Evolutionary conservation across 257 asterid species (phyloP), one percentile per base, ranked within the genome.

Genomic region (Plectranthus barbatus): DNA sequence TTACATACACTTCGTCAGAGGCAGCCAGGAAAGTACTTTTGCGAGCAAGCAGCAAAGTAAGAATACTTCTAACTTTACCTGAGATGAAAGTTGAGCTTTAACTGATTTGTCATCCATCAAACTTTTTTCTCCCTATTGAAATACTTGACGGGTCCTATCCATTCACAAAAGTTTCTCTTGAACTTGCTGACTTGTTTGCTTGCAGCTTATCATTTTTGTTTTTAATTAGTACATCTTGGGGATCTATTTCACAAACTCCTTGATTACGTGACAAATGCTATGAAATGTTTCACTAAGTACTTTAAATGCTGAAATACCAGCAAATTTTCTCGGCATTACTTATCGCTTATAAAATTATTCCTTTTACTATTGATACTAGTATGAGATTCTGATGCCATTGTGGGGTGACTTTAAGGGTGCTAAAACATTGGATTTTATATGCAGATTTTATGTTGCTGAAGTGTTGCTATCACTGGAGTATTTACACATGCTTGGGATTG

Each of bases 401-500:
- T 19, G 0, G 52, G n/a, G 14, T 41, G 39, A 58, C n/a, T 12
- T 23, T 40, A 58, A 39, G 23, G 24, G 48, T 37, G 2, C 15
- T 55, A 14, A 20, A 11, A 39, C 34, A 19, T 56, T 24, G 29
- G 53, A 4, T 18, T 62, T 13, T 13, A 9, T 37, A 9, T 45
- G 76, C 80, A 89, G 96, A 79, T 89, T 89, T 77, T 89, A 89
- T 54, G 86, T 86, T 12, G 95, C 93, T 21, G 95, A 89, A 64
- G 85, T 89, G 59, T 86, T 88, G 45, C 91, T 88, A 46, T 75
- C 94, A 56, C 68, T 88, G 69, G 96, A 88, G 75, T 88, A 88
- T 72, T 83, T 88, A 18, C 96, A 88, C 77, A 88, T 88, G 90
- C 88, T 84, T 40, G 96, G 96, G 64, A 83, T 89, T 6, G 88